These are phyloP conservation scores for Erythrobasidium hasegawianum DNA, from an alignment of 1,284 basidiomycete species.

Conservation along the genomic window DNA sequence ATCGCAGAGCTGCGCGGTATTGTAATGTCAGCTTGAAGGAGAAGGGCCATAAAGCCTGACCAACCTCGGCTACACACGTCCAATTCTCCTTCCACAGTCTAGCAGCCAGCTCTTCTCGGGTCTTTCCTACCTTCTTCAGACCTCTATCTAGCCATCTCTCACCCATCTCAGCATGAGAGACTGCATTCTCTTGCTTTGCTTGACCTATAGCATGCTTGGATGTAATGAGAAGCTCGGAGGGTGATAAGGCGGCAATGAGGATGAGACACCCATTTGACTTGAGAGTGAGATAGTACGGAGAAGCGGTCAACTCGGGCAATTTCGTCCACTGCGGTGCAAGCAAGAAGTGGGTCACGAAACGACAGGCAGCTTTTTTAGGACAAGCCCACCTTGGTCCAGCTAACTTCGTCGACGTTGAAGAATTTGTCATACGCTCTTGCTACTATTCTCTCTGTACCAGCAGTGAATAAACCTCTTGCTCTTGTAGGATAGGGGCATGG, in stretches of 20 bases:
- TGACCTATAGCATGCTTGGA: constrained; percentile 85
- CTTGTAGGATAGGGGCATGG: constrained; percentile 88
- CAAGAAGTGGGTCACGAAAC: too few species aligned
- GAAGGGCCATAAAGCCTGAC: too few species aligned
- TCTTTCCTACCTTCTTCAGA: constrained; percentile 62
- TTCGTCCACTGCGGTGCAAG: constrained; percentile 73
- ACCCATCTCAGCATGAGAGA: constrained; percentile 68
- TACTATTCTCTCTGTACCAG: constrained; percentile 63
- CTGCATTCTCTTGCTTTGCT: constrained; percentile 46
- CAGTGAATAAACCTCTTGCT: constrained; percentile 79
- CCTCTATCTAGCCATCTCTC: constrained; percentile 78
- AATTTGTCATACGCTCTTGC: constrained; percentile 97
- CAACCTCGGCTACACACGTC: constrained; percentile 86
- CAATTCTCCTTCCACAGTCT: constrained; percentile 76
- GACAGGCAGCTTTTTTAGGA: too few species aligned
- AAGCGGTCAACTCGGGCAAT: constrained; percentile 64
- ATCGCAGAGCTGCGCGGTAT: constrained; percentile 72
- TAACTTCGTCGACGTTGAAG: constrained; percentile 94
- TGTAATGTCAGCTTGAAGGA: too few species aligned
- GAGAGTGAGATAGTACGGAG: constrained; percentile 83
- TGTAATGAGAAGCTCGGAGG: constrained; percentile 72
- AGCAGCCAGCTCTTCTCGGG: constrained; percentile 67
- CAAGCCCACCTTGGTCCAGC: constrained; percentile 80
- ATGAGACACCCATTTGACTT: constrained; percentile 99
- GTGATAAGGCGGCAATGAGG: constrained; percentile 82